Evolutionary conservation across 2,329 filamentous ascomycete genomes (phyloP), one percentile per base, ranked within the genome.

Genomic region (Immersiporthe knoxdaviesiana): DNA sequence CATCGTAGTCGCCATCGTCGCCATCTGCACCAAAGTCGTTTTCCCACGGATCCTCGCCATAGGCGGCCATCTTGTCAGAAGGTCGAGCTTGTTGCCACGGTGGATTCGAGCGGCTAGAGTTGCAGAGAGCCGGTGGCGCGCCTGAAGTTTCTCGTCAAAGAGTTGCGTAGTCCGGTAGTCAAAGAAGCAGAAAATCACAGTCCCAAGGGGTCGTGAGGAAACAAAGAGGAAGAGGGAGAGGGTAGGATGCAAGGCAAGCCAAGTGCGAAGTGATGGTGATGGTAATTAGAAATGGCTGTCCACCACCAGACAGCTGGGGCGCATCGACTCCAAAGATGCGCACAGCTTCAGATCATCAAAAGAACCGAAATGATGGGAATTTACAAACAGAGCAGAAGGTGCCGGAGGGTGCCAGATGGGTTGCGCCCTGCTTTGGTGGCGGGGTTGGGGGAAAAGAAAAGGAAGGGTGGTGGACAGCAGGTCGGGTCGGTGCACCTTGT

Each of bases 1-100:
- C 88, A 47, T 88, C 90, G 75, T 91, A 91, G 72, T 89, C 88
- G 72, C 87, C 87, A 73, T 90, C 88, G 71, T 91, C 90, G 78
- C 93, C 92, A 63, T 63, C 61, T 12, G 27, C 65, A 75, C 85
- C 68, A 50, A 74, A 72, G 59, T 74, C 75, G 66, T 77, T 77
- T 71, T 79, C 78, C 79, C 82, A 86, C 11, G 69, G 65, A 14
- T 83, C 82, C 63, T 85, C 83, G 67, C 87, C 85, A 79, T 88
- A 87, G 70, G 85, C 84, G 37, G 84, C 84, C 85, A 88, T 87
- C 73, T 65, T 79, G 77, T 35, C 44, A 63, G n/a, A 30, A 27
- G 30, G 2, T 27, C 47, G 44, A 27, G 41, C 12, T 41, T 35
- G 10, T 52, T 11, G n/a, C 37, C 32, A 16, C 7, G 35, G 32